Evolutionary conservation across 352 stramenopile species (phyloP).

Genomic region (Thalassiosira gravida): DNA sequence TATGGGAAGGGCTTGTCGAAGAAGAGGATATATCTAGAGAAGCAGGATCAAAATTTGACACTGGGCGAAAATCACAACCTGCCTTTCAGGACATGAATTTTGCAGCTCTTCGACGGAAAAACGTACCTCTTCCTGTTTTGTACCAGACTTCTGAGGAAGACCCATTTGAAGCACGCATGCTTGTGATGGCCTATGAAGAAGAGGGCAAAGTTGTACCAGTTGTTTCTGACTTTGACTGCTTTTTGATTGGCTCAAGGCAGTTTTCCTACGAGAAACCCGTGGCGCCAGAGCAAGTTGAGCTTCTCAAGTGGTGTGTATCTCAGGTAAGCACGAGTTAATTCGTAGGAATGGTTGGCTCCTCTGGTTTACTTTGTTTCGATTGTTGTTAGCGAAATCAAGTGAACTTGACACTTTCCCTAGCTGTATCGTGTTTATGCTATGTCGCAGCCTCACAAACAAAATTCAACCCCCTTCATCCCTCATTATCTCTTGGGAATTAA

Average conservation of each 20-base stretch:
- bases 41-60: conserved; percentile 39
- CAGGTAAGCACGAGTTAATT: too few species aligned
- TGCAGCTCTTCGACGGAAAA: conserved; percentile 33
- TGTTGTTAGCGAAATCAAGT: too few species aligned
- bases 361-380: too few species aligned
- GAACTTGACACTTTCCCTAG: too few species aligned
- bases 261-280: conserved; percentile 61
- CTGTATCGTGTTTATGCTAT: too few species aligned
- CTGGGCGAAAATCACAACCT: conserved; percentile 55
- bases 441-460: too few species aligned
- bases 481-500: too few species aligned
- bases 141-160: conserved; percentile 34
- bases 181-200: conserved; percentile 77
- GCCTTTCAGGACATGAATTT: conserved; percentile 74
- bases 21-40: conserved; percentile 48
- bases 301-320: conserved; percentile 70
- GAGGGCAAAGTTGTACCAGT: conserved; percentile 63
- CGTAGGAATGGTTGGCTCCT: too few species aligned
- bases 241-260: conserved; percentile 64
- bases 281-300: conserved; percentile 64
- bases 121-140: conserved; percentile 34
- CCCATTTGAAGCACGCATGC: conserved; percentile 52
- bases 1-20: conserved; percentile 60
- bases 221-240: conserved; percentile 78
- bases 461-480: too few species aligned